A percentile compares a stretch with the other conserved stretches of the same genome.
Conservation (phyloP, 1,139 yeast species). For the Diutina mesorugosa region DNA sequence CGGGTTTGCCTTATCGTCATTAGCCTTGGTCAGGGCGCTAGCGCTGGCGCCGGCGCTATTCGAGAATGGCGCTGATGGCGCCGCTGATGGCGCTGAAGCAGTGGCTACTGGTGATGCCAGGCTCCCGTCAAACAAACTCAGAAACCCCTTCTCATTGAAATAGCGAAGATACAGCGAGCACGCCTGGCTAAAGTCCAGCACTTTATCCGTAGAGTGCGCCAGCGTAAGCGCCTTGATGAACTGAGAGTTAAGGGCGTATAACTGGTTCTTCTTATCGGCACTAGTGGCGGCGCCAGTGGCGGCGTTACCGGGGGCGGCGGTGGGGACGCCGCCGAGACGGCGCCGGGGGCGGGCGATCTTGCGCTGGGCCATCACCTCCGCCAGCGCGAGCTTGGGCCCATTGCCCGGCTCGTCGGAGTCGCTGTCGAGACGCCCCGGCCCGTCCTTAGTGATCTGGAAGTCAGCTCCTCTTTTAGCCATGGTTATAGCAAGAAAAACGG, state of each 20-base stretch:
- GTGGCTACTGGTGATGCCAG: not conserved
- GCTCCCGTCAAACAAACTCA: not conserved
- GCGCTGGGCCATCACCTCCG: constrained; percentile 52
- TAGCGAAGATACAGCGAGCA: not conserved
- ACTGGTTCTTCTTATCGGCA: not conserved
- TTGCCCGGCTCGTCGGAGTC: constrained; percentile 22
- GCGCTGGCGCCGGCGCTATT: not conserved
- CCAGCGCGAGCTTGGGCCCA: constrained; percentile 35
- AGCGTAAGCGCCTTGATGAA: not conserved
- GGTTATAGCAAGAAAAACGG: constrained; percentile 5
- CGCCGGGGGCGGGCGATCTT: constrained; percentile 52
- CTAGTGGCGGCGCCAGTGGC: not conserved
- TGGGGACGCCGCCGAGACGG: not conserved
- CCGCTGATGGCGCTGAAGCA: constrained; percentile 3
- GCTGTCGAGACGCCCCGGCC: constrained; percentile 12
- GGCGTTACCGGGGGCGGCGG: not conserved
- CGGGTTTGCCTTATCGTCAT: not conserved
- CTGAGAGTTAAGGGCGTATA: not conserved
- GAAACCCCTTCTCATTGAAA: not conserved
- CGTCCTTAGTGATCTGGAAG: constrained; percentile 40
- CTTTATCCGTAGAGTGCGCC: not conserved
- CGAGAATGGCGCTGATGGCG: constrained; percentile 2
- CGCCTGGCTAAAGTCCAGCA: not conserved
- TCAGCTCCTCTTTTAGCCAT: constrained; percentile 64
- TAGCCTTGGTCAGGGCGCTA: not conserved